These are phyloP conservation scores for Penicillium sp. DNA, from an alignment of 2,329 filamentous ascomycete species.

Conservation along the genomic window DNA sequence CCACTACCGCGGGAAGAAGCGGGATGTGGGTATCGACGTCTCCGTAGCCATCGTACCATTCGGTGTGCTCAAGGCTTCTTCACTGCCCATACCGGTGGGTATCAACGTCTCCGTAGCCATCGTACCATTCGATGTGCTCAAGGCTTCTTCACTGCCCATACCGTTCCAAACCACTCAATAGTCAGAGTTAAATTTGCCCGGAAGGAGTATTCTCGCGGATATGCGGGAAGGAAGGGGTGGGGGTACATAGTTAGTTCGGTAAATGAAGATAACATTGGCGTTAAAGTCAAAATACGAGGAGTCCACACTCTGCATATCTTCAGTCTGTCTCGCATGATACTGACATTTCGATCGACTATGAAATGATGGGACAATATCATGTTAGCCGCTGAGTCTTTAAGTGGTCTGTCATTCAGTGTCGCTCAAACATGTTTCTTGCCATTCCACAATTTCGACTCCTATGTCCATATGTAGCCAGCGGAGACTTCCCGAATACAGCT, in stretches of 20 bases:
- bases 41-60: background rate
- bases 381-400: background rate
- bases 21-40: constrained; percentile 20
- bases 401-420: background rate
- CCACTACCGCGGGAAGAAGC: background rate
- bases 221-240: background rate
- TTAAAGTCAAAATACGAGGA: background rate
- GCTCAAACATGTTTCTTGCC: background rate
- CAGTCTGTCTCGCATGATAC: background rate
- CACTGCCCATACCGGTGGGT: constrained; percentile 6
- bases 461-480: background rate
- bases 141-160: background rate
- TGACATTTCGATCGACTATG: background rate
- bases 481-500: background rate
- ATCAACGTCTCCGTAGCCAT: constrained; percentile 10
- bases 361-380: background rate
- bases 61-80: background rate
- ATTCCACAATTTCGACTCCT: background rate
- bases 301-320: background rate
- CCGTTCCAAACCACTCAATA: background rate
- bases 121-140: background rate
- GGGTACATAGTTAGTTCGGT: background rate
- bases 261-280: background rate
- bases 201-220: background rate
- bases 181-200: background rate